Evolutionary conservation across 192 early-diverging fungal species (phyloP).

Genomic region (Rhizoclosmatium globosum): DNA sequence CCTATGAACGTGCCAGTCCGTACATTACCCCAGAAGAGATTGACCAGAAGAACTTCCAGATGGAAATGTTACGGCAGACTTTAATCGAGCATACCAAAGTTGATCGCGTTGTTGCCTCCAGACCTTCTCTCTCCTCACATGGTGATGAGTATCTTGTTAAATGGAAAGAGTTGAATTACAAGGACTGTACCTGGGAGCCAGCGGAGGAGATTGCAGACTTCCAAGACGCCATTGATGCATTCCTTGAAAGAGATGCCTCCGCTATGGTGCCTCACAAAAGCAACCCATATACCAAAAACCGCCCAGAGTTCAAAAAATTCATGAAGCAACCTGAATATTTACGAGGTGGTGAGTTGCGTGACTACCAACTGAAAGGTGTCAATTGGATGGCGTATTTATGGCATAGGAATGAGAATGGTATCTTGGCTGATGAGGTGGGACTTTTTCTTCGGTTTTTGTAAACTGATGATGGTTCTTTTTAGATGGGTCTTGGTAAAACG

Average conservation of each 20-base stretch:
- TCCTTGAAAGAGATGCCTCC: constrained; percentile 78
- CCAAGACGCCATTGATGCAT: constrained; percentile 88
- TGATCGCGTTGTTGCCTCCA: constrained; percentile 86
- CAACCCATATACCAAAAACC: constrained; percentile 59
- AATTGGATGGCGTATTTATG: constrained; percentile 98
- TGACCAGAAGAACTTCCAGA: constrained; percentile 85
- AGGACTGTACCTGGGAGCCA: constrained; percentile 90
- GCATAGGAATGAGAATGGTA: constrained; percentile 95
- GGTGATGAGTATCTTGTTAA: constrained; percentile 91
- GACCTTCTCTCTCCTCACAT: constrained; percentile 48
- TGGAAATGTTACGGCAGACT: constrained; percentile 80
- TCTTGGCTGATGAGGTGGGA: constrained; percentile 86
- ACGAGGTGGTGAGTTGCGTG: constrained; percentile 85
- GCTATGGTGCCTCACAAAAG: constrained; percentile 75
- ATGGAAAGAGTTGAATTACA: constrained; percentile 90
- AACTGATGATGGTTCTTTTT: background rate
- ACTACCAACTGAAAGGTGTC: constrained; percentile 94
- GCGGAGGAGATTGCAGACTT: constrained; percentile 74
- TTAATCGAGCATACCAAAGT: constrained; percentile 86
- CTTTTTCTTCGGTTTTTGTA: background rate
- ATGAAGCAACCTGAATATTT: constrained; percentile 84
- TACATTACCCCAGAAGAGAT: constrained; percentile 86
- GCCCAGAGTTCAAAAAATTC: constrained; percentile 83
- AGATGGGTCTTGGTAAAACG: constrained; percentile 91
- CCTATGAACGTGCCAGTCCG: constrained; percentile 65